Evolutionary conservation across 75 land plant species (phyloP).

Genomic region (Pseudotsuga menziesii): DNA sequence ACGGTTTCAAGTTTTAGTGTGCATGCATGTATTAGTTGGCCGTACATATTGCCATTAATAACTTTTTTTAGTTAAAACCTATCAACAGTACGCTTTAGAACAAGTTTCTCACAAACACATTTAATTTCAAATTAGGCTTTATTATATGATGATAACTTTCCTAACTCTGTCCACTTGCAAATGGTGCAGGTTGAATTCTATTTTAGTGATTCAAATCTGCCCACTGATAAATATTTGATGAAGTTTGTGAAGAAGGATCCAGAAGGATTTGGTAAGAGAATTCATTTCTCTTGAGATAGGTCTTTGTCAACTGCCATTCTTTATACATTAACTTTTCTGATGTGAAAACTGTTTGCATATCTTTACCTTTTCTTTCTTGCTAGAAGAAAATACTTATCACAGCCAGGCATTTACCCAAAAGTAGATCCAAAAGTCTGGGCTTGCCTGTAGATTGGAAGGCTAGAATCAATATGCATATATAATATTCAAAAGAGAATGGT

Average conservation of each 20-base stretch:
- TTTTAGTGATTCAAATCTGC: slow-evolving; percentile 86
- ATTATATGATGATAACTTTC: background rate
- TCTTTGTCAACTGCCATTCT: background rate
- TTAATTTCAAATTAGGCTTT: background rate
- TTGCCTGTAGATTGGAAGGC: too few species aligned
- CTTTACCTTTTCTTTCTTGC: too few species aligned
- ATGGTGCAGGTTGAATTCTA: slow-evolving; percentile 85
- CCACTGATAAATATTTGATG: slow-evolving; percentile 74
- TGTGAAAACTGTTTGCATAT: background rate
- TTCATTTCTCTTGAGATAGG: background rate
- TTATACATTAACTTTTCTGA: background rate
- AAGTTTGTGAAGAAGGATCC: slow-evolving; percentile 68
- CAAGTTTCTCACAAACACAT: background rate
- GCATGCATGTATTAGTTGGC: too few species aligned
- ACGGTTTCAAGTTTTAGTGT: too few species aligned
- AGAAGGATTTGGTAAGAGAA: slow-evolving; percentile 78
- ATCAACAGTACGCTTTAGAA: background rate
- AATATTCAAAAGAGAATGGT: too few species aligned
- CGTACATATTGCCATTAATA: background rate
- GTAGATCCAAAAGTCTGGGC: too few species aligned
- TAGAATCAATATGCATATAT: too few species aligned
- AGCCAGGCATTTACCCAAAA: too few species aligned
- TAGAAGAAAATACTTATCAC: too few species aligned
- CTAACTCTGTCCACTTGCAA: background rate
- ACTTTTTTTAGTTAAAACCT: background rate